phyloP scores from a whole-genome alignment of 2,329 filamentous ascomycete genomes.

The Pestalotiopsis sp. region DNA sequence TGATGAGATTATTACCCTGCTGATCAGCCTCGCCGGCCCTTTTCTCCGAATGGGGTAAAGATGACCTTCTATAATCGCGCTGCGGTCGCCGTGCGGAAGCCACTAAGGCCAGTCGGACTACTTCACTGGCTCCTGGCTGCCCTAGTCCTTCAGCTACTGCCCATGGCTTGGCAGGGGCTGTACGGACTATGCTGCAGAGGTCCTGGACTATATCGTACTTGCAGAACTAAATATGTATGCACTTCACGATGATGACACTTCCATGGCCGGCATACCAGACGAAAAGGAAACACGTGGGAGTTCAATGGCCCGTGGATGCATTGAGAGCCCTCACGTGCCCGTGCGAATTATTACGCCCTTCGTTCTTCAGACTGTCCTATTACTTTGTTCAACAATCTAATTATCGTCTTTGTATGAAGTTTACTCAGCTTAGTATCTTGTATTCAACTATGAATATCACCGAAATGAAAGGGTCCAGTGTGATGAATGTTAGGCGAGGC shows the following conservation, averaged over 20 bases:
- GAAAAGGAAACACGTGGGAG: background rate
- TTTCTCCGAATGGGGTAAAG: background rate
- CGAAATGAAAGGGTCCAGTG: too few species aligned
- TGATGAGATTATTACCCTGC: background rate
- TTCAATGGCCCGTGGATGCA: background rate
- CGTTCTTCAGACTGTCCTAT: too few species aligned
- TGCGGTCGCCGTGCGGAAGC: background rate
- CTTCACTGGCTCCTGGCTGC: background rate
- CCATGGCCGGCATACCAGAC: background rate
- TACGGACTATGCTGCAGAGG: background rate
- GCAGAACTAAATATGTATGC: background rate
- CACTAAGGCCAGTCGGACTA: background rate
- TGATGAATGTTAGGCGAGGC: too few species aligned
- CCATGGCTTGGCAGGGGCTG: background rate
- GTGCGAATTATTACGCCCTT: too few species aligned
- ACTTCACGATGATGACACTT: background rate
- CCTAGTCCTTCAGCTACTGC: background rate
- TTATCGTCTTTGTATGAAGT: too few species aligned
- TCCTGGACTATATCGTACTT: background rate
- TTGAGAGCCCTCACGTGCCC: too few species aligned
- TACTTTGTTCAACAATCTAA: too few species aligned
- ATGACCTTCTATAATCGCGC: background rate
- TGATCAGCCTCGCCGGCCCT: conserved; percentile 1
- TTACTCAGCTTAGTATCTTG: too few species aligned
- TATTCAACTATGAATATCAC: too few species aligned